Percentiles rank a stretch among this genome's conserved stretches.
These are phyloP conservation scores for Neopestalotiopsis rosae DNA, from an alignment of 2,329 filamentous ascomycete species.

Conservation along the genomic window DNA sequence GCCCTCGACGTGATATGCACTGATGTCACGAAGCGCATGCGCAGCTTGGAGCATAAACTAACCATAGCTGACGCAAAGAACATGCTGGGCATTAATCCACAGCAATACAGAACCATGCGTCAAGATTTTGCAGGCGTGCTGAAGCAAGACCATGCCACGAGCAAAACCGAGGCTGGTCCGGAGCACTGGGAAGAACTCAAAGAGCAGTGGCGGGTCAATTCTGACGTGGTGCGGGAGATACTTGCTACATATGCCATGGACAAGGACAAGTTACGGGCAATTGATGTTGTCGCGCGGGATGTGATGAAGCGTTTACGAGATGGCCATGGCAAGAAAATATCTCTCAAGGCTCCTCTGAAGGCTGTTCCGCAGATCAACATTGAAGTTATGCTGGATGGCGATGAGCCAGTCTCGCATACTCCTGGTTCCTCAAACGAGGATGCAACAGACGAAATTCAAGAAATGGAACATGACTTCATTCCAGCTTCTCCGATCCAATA, in stretches of 20 bases:
- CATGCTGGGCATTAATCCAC: slow-evolving; percentile 48
- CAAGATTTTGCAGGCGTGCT: slow-evolving; percentile 70
- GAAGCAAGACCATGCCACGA: slow-evolving; percentile 69
- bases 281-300: slow-evolving; percentile 76
- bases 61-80: slow-evolving; percentile 78
- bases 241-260: slow-evolving; percentile 57
- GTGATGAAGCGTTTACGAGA: slow-evolving; percentile 79
- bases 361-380: too few species aligned
- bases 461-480: not conserved
- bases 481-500: not conserved
- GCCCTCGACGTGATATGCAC: slow-evolving; percentile 81
- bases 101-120: slow-evolving; percentile 63
- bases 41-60: slow-evolving; percentile 68
- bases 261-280: slow-evolving; percentile 62
- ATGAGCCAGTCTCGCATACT: not conserved
- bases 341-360: not conserved
- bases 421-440: not conserved
- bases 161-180: slow-evolving; percentile 73
- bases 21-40: slow-evolving; percentile 82
- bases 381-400: not conserved
- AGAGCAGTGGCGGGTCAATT: slow-evolving; percentile 67
- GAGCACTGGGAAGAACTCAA: slow-evolving; percentile 76
- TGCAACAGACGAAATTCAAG: not conserved
- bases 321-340: slow-evolving; percentile 60
- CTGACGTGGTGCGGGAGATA: slow-evolving; percentile 58